These are phyloP conservation scores for Trametes coccinea DNA, from an alignment of 768 basidiomycete species.

Conservation along the genomic window DNA sequence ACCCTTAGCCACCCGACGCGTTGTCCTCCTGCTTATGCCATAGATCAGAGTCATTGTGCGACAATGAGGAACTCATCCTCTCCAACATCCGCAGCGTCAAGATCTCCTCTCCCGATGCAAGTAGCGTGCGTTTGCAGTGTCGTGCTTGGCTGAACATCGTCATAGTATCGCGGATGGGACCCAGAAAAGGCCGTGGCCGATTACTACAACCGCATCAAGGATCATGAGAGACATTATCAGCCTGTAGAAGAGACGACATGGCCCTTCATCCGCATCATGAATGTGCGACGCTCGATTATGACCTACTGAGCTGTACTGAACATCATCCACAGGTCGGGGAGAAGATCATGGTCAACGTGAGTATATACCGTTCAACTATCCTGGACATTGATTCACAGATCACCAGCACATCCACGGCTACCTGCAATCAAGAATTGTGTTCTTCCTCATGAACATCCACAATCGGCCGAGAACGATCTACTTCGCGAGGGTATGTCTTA, in stretches of 20 bases:
- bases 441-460: constrained; percentile 99
- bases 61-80: constrained; percentile 90
- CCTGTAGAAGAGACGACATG: constrained; percentile 88
- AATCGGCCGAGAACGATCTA: constrained; percentile 92
- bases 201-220: constrained; percentile 85
- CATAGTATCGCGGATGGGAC: constrained; percentile 91
- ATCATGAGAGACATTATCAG: constrained; percentile 88
- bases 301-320: constrained; percentile 5
- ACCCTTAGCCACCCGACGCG: neutral
- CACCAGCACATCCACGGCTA: constrained; percentile 82
- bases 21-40: neutral
- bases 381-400: neutral
- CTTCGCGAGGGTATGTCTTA: constrained; percentile 80
- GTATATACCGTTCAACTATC: constrained; percentile 27
- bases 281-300: constrained; percentile 49
- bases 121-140: constrained; percentile 32
- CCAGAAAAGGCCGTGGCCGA: constrained; percentile 90
- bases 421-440: constrained; percentile 90
- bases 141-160: too few species aligned
- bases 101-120: constrained; percentile 95
- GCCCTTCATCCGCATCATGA: constrained; percentile 93
- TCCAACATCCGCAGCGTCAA: constrained; percentile 95
- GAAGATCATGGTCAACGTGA: constrained; percentile 90
- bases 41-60: constrained; percentile 47
- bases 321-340: constrained; percentile 74